Evolutionary conservation across 495 filamentous ascomycete genomes (phyloP), one percentile per base, ranked within the genome.

Genomic region (Penicillium manginii): DNA sequence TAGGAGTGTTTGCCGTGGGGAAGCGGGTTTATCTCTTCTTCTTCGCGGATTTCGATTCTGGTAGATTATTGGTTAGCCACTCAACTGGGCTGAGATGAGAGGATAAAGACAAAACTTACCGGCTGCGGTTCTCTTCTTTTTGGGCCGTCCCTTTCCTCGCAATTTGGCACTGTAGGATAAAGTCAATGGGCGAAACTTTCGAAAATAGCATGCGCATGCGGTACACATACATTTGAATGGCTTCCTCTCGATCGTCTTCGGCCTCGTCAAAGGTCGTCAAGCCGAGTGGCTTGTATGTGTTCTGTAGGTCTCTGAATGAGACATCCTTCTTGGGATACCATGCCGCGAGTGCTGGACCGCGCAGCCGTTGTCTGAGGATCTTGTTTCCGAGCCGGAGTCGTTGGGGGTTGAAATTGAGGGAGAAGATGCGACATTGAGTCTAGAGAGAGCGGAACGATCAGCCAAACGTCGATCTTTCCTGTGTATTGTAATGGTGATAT

Each of bases 361-460:
- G 83, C 29, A 97, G 80, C 57, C 91, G 83, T 70, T 97, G 88
- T 62, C 92, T 88, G 40, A 98, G 80, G 63, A 97, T 79, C 68
- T 92, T 93, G 78, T 91, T 96, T 60, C 94, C 94, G 43, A 89
- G 82, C 61, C 94, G 89, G 54, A 88, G 71, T 58, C 86, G 75
- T 26, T 88, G 78, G 12, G 94, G 94, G 75, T 98, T 98, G 81
- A 86, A 97, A 47, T 90, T 96, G 23, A 87, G 87, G 48, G 85
- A 86, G 81, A 98, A 98, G 73, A 98, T 86, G 71, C 87, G 85
- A 80, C 90, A 96, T 86, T 91, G 91, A 62, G 85, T 84, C 93
- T 97, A 55, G 23, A 35, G 43, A 39, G 22, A 45, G 5, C 17
- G 32, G 47, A 43, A 59, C 32, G 33, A 29, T 26, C 48, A 59